phyloP scores from a whole-genome alignment of 371 early-diverging fungal species.

The Rhizopus microsporus region DNA sequence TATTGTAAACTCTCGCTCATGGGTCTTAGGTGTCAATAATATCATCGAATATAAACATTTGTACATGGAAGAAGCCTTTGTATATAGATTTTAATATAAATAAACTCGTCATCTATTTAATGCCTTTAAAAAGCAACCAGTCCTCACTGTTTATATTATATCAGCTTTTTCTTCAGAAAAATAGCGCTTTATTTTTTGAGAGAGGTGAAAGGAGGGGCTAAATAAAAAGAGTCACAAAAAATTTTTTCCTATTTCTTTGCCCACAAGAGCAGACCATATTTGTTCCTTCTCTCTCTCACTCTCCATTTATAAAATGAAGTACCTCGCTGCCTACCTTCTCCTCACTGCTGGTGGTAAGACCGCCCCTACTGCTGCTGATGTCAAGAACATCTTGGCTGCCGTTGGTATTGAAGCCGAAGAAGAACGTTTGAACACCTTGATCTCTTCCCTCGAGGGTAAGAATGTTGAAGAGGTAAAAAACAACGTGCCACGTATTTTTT shows the following conservation, averaged over 20 bases:
- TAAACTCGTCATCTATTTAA: too few relatives aligned
- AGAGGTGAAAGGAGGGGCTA: too few relatives aligned
- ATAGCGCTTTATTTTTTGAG: too few relatives aligned
- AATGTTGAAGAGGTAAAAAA: slow-evolving; percentile 72
- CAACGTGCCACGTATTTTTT: background rate
- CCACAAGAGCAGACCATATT: background rate
- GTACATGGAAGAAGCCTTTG: too few relatives aligned
- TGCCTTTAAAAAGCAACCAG: too few relatives aligned
- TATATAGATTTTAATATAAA: too few relatives aligned
- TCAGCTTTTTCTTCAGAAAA: too few relatives aligned
- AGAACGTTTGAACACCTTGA: slow-evolving; percentile 76
- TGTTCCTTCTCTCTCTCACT: slow-evolving; percentile 31
- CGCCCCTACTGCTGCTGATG: slow-evolving; percentile 77
- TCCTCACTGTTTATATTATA: too few relatives aligned
- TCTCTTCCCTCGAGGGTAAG: slow-evolving; percentile 89
- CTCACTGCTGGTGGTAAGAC: slow-evolving; percentile 88
- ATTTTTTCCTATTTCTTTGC: slow-evolving; percentile 9
- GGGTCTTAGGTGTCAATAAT: too few relatives aligned
- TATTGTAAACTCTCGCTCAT: too few relatives aligned
- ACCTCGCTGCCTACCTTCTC: slow-evolving; percentile 96
- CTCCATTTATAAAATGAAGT: slow-evolving; percentile 78
- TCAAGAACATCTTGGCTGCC: slow-evolving; percentile 84
- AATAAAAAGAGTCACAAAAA: slow-evolving; percentile 14
- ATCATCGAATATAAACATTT: too few relatives aligned
- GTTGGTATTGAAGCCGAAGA: slow-evolving; percentile 93